A percentile compares a stretch with the other conserved stretches of the same genome.
These are phyloP conservation scores for Peronospora destructor DNA, from an alignment of 352 stramenopile genomes.

Conservation along the genomic window DNA sequence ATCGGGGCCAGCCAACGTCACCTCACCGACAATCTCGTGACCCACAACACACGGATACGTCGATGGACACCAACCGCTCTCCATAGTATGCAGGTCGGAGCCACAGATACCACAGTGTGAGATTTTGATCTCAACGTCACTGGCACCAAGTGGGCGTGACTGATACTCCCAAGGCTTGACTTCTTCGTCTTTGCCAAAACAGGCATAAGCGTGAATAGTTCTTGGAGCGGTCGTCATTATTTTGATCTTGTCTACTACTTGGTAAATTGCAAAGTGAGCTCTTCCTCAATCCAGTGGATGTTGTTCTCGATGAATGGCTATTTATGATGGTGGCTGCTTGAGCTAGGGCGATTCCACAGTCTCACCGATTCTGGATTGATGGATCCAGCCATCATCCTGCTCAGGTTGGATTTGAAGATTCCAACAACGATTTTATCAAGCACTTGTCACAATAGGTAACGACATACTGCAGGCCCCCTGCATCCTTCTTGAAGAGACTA, in stretches of 20 bases:
- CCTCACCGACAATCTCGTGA: conserved; percentile 55
- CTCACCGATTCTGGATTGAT: too few relatives aligned
- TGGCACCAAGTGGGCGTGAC: conserved; percentile 32
- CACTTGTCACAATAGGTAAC: too few relatives aligned
- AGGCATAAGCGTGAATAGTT: conserved; percentile 41
- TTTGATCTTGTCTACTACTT: conserved; percentile 5
- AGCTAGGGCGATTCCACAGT: too few relatives aligned
- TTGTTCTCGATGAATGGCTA: too few relatives aligned
- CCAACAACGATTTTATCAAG: too few relatives aligned
- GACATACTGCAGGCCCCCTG: too few relatives aligned
- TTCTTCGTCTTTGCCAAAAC: conserved; percentile 27
- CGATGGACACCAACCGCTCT: conserved; percentile 38
- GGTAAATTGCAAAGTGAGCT: not conserved
- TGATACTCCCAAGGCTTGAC: conserved; percentile 40
- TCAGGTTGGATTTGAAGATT: too few relatives aligned
- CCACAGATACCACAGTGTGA: conserved; percentile 57
- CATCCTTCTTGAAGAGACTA: too few relatives aligned
- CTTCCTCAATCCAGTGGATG: too few relatives aligned
- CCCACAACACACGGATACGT: conserved; percentile 45
- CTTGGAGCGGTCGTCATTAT: conserved; percentile 24
- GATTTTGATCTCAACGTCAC: conserved; percentile 59
- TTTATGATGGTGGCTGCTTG: too few relatives aligned
- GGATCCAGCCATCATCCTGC: conserved; percentile 1
- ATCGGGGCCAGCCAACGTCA: conserved; percentile 31
- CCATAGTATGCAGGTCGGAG: conserved; percentile 51